A percentile compares a stretch with the other conserved stretches of the same genome.
These are phyloP conservation scores for Chaetomium strumarium DNA, from an alignment of 2,329 filamentous ascomycete species.

Conservation along the genomic window DNA sequence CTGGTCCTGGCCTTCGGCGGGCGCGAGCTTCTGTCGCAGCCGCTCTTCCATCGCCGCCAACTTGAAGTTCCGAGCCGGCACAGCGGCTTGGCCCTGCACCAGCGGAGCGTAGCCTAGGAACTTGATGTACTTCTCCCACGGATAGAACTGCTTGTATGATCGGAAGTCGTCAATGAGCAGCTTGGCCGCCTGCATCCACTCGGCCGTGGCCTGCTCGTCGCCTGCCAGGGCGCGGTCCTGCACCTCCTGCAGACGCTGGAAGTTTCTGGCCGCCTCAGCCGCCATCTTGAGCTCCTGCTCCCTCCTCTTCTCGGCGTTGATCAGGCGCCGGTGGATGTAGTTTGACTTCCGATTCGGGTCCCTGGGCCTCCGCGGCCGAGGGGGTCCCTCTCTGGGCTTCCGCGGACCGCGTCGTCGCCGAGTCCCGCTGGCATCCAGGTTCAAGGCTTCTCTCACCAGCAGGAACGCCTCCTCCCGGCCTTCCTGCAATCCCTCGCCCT, in stretches of 20 bases:
- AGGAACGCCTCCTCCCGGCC: slow-evolving; percentile 65
- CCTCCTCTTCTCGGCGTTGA: slow-evolving; percentile 38
- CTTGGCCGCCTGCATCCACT: slow-evolving; percentile 55
- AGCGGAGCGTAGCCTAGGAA: slow-evolving; percentile 43
- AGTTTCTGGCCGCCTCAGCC: slow-evolving; percentile 30
- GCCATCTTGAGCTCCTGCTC: slow-evolving; percentile 39
- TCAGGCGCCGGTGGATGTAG: slow-evolving; percentile 42
- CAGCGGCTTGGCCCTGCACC: slow-evolving; percentile 33
- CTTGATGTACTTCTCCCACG: slow-evolving; percentile 59
- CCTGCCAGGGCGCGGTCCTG: slow-evolving; percentile 26
- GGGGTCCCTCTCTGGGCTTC: slow-evolving; percentile 24
- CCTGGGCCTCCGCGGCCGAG: slow-evolving; percentile 21
- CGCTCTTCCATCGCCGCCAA: slow-evolving; percentile 52
- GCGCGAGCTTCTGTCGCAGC: slow-evolving; percentile 41
- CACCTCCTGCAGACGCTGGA: slow-evolving; percentile 39
- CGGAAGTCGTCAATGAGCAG: slow-evolving; percentile 59
- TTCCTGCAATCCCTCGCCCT: slow-evolving; percentile 57
- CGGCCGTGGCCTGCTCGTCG: slow-evolving; percentile 37
- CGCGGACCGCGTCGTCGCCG: slow-evolving; percentile 19
- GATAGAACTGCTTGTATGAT: slow-evolving; percentile 57
- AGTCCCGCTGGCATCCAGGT: slow-evolving; percentile 45
- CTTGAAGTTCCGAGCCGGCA: slow-evolving; percentile 34
- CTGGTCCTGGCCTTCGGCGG: slow-evolving; percentile 27
- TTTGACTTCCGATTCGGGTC: slow-evolving; percentile 26
- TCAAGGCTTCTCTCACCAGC: slow-evolving; percentile 68